phyloP scores from a whole-genome alignment of 2,329 filamentous ascomycete genomes.

The Grosmannia serpens region DNA sequence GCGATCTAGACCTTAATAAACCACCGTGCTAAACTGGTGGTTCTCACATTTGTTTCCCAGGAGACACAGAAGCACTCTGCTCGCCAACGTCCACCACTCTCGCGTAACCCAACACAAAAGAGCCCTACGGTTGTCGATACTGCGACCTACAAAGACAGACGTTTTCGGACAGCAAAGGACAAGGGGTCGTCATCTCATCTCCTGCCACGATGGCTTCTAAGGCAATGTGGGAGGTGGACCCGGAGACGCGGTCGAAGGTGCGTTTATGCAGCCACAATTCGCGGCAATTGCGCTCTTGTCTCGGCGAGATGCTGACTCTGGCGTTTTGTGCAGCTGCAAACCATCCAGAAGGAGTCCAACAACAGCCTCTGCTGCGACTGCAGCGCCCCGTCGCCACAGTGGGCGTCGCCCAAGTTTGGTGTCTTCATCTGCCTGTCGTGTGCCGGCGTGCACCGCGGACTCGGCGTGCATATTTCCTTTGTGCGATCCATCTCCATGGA shows the following conservation, averaged over 20 bases:
- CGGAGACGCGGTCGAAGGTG: slow-evolving; percentile 92
- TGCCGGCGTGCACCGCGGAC: slow-evolving; percentile 84
- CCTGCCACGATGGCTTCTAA: slow-evolving; percentile 48
- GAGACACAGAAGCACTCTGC: slow-evolving; percentile 1
- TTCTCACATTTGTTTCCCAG: slow-evolving; percentile 5
- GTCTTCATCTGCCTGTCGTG: slow-evolving; percentile 98
- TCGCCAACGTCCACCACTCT: background rate
- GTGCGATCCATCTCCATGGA: slow-evolving; percentile 98
- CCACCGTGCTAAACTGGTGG: background rate
- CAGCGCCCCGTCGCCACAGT: slow-evolving; percentile 90
- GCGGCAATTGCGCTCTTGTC: background rate
- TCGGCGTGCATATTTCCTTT: slow-evolving; percentile 97
- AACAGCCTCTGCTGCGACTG: slow-evolving; percentile 95
- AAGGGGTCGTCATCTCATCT: background rate
- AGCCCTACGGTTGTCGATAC: background rate
- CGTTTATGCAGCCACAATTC: slow-evolving; percentile 7
- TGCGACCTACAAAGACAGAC: background rate
- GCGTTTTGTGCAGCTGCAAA: slow-evolving; percentile 54
- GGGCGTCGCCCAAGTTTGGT: slow-evolving; percentile 94
- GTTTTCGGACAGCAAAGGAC: background rate
- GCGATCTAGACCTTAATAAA: slow-evolving; percentile 3
- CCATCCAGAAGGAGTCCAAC: slow-evolving; percentile 79
- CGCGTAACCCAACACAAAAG: background rate
- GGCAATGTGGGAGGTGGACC: slow-evolving; percentile 97
- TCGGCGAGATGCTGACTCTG: background rate